A percentile compares a stretch with the other conserved stretches of the same genome.
Evolutionary conservation across 2,329 filamentous ascomycete species (phyloP).

Genomic region (Aureobasidium melanogenum): DNA sequence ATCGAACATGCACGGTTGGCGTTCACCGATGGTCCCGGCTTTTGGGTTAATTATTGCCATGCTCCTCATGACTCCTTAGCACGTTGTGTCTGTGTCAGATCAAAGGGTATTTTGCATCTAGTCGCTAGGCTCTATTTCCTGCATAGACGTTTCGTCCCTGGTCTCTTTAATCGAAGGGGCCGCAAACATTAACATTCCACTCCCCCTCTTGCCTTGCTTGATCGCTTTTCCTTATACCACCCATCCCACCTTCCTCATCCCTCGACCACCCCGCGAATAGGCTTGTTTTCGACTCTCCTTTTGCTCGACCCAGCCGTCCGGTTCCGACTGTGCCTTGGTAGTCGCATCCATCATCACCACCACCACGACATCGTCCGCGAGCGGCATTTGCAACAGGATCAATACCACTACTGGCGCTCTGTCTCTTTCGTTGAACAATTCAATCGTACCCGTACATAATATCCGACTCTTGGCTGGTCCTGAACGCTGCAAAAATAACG

Average conservation of each 20-base stretch:
- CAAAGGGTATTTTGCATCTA: slow-evolving; percentile 11
- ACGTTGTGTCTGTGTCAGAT: slow-evolving; percentile 12
- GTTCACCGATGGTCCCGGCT: slow-evolving; percentile 12
- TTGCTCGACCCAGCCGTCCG: slow-evolving; percentile 8
- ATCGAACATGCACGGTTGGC: slow-evolving; percentile 11
- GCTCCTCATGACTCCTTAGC: slow-evolving; percentile 10
- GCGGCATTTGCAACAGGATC: not conserved
- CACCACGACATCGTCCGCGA: not conserved
- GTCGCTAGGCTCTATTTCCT: slow-evolving; percentile 11
- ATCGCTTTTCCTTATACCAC: slow-evolving; percentile 6
- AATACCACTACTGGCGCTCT: not conserved
- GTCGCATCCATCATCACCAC: not conserved
- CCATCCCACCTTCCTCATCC: not conserved
- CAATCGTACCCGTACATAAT: slow-evolving; percentile 1
- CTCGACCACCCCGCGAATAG: not conserved
- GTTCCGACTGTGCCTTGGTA: not conserved
- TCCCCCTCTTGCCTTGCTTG: slow-evolving; percentile 11
- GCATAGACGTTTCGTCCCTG: slow-evolving; percentile 11
- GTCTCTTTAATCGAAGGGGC: slow-evolving; percentile 9
- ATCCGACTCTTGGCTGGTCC: not conserved
- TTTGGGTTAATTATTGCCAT: slow-evolving; percentile 12
- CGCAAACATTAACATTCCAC: slow-evolving; percentile 11
- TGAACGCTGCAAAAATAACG: not conserved
- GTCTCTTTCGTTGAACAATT: not conserved
- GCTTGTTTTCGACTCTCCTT: slow-evolving; percentile 2